Conservation (phyloP, 129 eudicot genomes). For the Helichrysum umbraculigerum region DNA sequence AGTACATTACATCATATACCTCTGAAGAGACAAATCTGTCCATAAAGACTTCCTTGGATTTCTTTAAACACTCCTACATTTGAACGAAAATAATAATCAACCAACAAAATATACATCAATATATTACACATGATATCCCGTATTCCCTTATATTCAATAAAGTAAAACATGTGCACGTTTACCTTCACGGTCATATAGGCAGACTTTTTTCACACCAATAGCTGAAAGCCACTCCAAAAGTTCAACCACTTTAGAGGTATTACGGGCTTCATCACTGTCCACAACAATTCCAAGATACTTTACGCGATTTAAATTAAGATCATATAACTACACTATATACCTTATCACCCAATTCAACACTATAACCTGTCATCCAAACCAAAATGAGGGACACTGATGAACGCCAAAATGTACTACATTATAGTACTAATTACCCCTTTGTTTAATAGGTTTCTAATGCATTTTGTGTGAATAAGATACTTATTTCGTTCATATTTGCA, state of each 20-base stretch:
- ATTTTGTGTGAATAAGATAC: too few species aligned
- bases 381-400: too few species aligned
- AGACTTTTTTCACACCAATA: conserved; percentile 67
- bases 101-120: conserved; percentile 5
- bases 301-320: conserved; percentile 52
- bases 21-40: conserved; percentile 40
- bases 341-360: too few species aligned
- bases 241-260: conserved; percentile 55
- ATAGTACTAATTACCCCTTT: too few species aligned
- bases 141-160: not conserved
- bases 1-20: conserved; percentile 43
- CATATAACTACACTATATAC: too few species aligned
- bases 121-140: too few species aligned
- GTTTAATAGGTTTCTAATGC: too few species aligned
- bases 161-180: conserved; percentile 13
- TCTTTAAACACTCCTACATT: conserved; percentile 74
- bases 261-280: conserved; percentile 83
- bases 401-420: too few species aligned
- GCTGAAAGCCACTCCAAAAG: conserved; percentile 65
- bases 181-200: conserved; percentile 89
- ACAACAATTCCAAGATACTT: conserved; percentile 71
- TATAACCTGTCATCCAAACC: too few species aligned
- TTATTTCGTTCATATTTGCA: too few species aligned
- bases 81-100: conserved; percentile 11
- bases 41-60: conserved; percentile 49